A percentile compares a stretch with the other conserved stretches of the same genome.
These are phyloP conservation scores for Clonostachys chloroleuca DNA, from an alignment of 2,329 filamentous ascomycete species.

Conservation along the genomic window DNA sequence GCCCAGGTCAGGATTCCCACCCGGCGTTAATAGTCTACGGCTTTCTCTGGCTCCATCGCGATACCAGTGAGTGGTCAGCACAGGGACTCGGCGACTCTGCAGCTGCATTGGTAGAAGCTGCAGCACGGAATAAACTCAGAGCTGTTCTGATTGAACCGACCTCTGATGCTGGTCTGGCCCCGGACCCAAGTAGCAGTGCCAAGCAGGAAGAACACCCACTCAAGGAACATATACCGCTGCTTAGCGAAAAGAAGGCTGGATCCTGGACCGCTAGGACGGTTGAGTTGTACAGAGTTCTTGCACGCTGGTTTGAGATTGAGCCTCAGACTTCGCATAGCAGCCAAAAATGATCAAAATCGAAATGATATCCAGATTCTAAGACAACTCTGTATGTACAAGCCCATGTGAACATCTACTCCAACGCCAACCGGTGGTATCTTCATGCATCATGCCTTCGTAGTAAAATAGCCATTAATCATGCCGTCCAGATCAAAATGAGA, in stretches of 20 bases:
- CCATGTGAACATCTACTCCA: slow-evolving; percentile 12
- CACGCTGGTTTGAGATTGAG: slow-evolving; percentile 58
- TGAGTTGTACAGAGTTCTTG: slow-evolving; percentile 50
- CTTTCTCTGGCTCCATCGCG: slow-evolving; percentile 59
- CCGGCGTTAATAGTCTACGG: slow-evolving; percentile 56
- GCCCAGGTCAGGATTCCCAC: neutral
- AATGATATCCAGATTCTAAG: neutral
- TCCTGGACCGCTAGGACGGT: slow-evolving; percentile 56
- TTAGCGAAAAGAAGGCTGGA: slow-evolving; percentile 52
- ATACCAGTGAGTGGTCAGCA: slow-evolving; percentile 70
- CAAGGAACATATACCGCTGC: slow-evolving; percentile 51
- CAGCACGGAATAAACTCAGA: slow-evolving; percentile 34
- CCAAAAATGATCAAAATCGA: neutral
- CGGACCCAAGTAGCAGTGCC: too few relatives aligned
- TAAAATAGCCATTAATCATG: neutral
- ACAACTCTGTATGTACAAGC: neutral
- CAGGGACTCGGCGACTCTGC: slow-evolving; percentile 64
- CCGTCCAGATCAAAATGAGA: neutral
- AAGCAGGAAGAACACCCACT: slow-evolving; percentile 6
- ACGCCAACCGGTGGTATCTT: slow-evolving; percentile 36
- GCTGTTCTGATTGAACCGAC: slow-evolving; percentile 43
- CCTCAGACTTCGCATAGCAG: neutral
- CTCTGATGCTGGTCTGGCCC: too few relatives aligned
- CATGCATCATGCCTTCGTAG: neutral
- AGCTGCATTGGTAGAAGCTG: slow-evolving; percentile 60